These are phyloP conservation scores for Cicer arietinum DNA, from an alignment of 306 rosid species.

Conservation along the genomic window DNA sequence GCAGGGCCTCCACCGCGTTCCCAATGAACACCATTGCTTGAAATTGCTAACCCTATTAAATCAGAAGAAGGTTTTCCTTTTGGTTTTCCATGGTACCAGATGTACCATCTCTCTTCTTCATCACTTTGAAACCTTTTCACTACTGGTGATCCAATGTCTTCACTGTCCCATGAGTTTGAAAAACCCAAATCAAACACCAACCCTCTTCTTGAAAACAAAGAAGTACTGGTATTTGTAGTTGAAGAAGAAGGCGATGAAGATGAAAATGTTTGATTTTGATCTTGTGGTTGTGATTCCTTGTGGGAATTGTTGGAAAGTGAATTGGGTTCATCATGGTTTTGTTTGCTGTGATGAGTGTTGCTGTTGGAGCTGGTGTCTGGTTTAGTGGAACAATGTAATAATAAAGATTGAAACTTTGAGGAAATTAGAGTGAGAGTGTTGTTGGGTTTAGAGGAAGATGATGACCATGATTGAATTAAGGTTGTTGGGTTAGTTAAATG, in stretches of 20 bases:
- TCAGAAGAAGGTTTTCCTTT: constrained; percentile 54
- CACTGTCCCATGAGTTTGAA: constrained; percentile 65
- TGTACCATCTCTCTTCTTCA: constrained; percentile 86
- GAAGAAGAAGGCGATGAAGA: constrained; percentile 28
- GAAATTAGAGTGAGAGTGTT: constrained; percentile 22
- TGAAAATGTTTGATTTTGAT: constrained; percentile 42
- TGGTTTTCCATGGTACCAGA: constrained; percentile 79
- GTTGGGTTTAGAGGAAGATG: constrained; percentile 49
- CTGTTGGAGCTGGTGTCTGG: constrained; percentile 60
- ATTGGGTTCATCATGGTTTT: constrained; percentile 44
- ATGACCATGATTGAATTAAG: constrained; percentile 48
- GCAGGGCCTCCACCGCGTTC: constrained; percentile 67
- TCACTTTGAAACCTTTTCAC: constrained; percentile 79
- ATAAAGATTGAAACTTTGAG: constrained; percentile 45
- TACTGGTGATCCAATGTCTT: constrained; percentile 73
- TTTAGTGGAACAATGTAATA: constrained; percentile 66
- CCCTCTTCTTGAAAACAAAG: constrained; percentile 55
- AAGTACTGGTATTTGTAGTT: background rate
- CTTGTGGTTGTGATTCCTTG: constrained; percentile 33
- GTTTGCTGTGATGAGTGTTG: constrained; percentile 43
- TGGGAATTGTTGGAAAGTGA: constrained; percentile 39
- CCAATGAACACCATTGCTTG: constrained; percentile 91
- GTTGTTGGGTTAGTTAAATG: constrained; percentile 42
- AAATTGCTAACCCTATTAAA: constrained; percentile 71
- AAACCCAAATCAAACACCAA: constrained; percentile 71